Base-by-base conservation (phyloP, 148 eudicot genomes). In the Arctostaphylos glauca region DNA sequence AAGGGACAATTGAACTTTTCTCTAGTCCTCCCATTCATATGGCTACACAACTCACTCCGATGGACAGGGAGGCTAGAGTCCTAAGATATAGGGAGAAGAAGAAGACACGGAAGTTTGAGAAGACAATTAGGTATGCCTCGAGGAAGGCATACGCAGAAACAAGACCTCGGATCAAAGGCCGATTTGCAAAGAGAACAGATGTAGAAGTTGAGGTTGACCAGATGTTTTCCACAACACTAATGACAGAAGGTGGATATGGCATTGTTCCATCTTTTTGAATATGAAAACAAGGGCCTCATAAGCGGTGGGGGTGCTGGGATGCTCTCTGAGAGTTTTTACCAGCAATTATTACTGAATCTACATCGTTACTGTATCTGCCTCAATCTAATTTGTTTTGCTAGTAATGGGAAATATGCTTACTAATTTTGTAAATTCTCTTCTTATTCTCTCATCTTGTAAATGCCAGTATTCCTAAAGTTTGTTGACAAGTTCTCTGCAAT, bases 101-200 rank as follows among this genome's bases (percentile, higher is more conserved):
- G 90, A 96, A 96, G 85, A 91, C 73, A 0, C 87, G 99, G 49
- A 96, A 91, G 82, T 96, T 94, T 56, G 98, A 94, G 88, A 96
- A 96, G 89, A 96, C 97, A 3, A 96, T 96, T 4, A 89, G 99
- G 67, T 96, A 96, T 82, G 99, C 99, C 38, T 96, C 99, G 21
- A 93, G 99, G 83, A 96, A 96, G 83, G 99, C 99, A 3, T 96
- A 96, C 80, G 99, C 99, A 47, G 99, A 96, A 86, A 96, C 95
- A 19, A 88, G 99, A 73, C 99, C 99, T 7, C 85, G 99, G 84
- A 90, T 96, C 87, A 94, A 96, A 87, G 99, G 99, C 54, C 88
- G 99, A 55, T 96, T 96, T 46, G 98, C 96, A 6, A 96, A 96
- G 89, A 91, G 98, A 84, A 86, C 92, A 19, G 92, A 94, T 47